Base-by-base conservation (phyloP, 1,139 yeast genomes). In the Hyphopichia wangnamkhiaoensis region DNA sequence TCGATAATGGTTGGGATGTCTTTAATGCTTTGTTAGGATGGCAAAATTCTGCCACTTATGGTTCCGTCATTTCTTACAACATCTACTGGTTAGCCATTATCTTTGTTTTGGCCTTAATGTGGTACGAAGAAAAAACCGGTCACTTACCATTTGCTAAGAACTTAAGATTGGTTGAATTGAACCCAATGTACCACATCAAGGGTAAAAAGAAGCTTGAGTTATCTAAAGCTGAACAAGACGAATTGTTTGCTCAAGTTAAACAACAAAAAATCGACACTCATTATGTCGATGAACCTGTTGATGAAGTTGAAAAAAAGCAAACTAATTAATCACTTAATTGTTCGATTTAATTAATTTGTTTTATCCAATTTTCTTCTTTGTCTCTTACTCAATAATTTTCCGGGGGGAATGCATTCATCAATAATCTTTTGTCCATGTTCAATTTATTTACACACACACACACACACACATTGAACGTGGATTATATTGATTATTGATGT, bases 1-100 rank as follows among this genome's bases (percentile, higher is more conserved):
- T 74, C 35, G 95, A 89, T 59, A 83, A 87, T 45, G 94, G 94
- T 68, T 90, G 96, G 96, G 94, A 86, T 79, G 80, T 90, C 45
- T 89, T 90, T 76, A 32, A 24, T 20, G 59, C 65, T 31, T 49
- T 61, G 28, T 57, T 61, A 26, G 66, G 66, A 35, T 61, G 65
- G 65, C 65, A 59, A 59, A 61, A 61, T 38, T 58, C 65, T 42
- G 96, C 96, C 43, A 89, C 95, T 47, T 79, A 87, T 56, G 95
- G 95, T 39, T 85, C 95, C 2, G 89, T 90, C 45, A 69, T 89
- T 35, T 77, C 90, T 35, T 90, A 90, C 71, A 88, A 87, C 67
- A 53, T 86, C 36, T 90, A 89, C 69, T 90, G 97, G 97, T 48
- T 84, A 29, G 64, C 65, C 12, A 60, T 89, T 41, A 81, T 87